Base-by-base conservation (phyloP, 1,284 basidiomycete species). In the Apiotrichum akiyoshidainum region DNA sequence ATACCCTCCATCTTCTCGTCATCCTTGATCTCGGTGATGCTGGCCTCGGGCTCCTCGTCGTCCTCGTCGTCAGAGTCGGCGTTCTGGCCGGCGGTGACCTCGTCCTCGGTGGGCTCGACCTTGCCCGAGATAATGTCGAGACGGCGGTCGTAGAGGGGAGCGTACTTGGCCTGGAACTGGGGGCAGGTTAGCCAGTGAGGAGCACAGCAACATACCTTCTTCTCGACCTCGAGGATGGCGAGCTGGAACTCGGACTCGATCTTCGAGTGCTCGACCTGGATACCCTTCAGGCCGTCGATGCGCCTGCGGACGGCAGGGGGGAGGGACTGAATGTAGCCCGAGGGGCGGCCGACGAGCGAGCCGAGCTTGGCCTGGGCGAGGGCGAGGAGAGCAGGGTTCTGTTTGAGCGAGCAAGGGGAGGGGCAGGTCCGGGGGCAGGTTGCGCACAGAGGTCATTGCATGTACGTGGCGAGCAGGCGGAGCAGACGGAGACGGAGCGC, bases 211-310 rank as follows among this genome's bases (percentile, higher is more conserved):
- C 42, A 11, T 66, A 90, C 90, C 83, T 96, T 96, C 83, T 94
- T 93, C 83, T 99, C 94, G 58, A 99, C 84, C 79, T 95, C 92
- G 59, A 97, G 84, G 72, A 93, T 92, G 80, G 98, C 95, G 73
- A 88, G 86, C 81, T 98, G 97, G 85, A 95, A 96, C 82, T 94
- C 86, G 72, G 89, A 89, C 79, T 97, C 92, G 58, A 98, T 85
- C 76, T 93, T 90, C 70, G 87, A 86, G 80, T 97, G 92, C 81
- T 94, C 88, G 67, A 87, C 86, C 79, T 98, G 94, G 46, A 99
- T 83, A 60, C 93, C 95, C 79, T 97, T 96, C 71, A 99, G 83
- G 42, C 87, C 95, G 80, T 95, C 90, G 72, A 98, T 82, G 70
- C 87, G 89, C 75, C 87, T 83, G 80, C 90, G 91, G 69, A 95